These are phyloP conservation scores for Wickerhamomyces chambardii DNA, from an alignment of 805 yeast genomes.

Conservation along the genomic window DNA sequence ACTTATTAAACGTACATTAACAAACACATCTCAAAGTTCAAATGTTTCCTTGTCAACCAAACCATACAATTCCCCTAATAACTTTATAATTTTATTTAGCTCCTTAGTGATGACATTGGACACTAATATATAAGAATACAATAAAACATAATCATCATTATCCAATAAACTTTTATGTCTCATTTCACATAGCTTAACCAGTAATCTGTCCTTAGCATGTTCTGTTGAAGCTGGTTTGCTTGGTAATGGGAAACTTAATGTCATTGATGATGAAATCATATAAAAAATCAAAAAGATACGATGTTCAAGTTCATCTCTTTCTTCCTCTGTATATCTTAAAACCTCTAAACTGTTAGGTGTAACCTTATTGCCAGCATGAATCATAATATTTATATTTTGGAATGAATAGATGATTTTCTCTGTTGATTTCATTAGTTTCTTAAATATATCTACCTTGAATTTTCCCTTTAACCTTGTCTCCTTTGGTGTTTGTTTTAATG, in stretches of 20 bases:
- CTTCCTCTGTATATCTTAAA: conserved; percentile 41
- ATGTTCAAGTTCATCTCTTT: conserved; percentile 62
- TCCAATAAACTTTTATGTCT: conserved; percentile 32
- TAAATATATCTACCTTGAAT: conserved; percentile 49
- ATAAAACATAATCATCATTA: conserved; percentile 69
- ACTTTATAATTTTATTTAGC: conserved; percentile 44
- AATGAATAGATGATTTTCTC: conserved; percentile 64
- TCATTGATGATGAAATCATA: conserved; percentile 69
- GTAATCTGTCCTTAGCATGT: conserved; percentile 62
- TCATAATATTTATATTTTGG: conserved; percentile 64
- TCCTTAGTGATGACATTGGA: conserved; percentile 60
- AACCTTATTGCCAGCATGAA: conserved; percentile 50
- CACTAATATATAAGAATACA: conserved; percentile 69
- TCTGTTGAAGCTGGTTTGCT: conserved; percentile 69
- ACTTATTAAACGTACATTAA: too few relatives aligned
- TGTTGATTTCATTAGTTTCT: conserved; percentile 41
- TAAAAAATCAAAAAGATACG: conserved; percentile 70
- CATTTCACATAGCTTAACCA: conserved; percentile 54
- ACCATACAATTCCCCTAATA: conserved; percentile 55
- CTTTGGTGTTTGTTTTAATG: conserved; percentile 63
- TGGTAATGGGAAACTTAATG: conserved; percentile 71
- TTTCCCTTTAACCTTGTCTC: conserved; percentile 71
- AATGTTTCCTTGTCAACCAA: conserved; percentile 34
- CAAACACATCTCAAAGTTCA: conserved; percentile 9
- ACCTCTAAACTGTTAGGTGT: conserved; percentile 46